Base-by-base conservation (phyloP, 495 filamentous ascomycete species). In the Podospora sp. region DNA sequence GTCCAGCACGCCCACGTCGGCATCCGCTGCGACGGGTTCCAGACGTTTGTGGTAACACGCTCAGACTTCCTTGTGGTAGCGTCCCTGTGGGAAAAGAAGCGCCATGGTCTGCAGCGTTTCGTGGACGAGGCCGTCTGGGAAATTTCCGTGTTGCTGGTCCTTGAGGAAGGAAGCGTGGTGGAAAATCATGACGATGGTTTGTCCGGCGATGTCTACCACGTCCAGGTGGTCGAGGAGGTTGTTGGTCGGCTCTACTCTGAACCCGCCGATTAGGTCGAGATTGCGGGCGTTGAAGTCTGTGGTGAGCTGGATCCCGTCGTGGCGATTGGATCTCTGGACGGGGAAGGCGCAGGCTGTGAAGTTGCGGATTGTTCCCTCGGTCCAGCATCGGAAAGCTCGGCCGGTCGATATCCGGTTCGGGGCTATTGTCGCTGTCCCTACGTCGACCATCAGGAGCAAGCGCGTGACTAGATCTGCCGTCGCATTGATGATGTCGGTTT, bases 71-170 rank as follows among this genome's bases (percentile, higher is more conserved):
- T 53, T 53, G 51, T 53, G 24, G 20, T 24, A 53, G 4, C 29
- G 29, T 4, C 21, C 25, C 24, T 27, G 55, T 16, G 82, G 82
- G 25, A 84, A 74, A 21, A 83, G 76, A 2, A 85, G 78, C 6
- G 80, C 71, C 2, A 84, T 63, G 0, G 82, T 82, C 24, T 64
- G 65, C 5, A 85, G 70, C 2, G 82, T 85, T 68, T 85, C 83
- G 0, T 80, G 67, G 7, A 78, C 46, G 2, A 85, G 70, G 8
- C 62, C 74, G 0, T 64, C 21, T 1, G 78, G 80, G 14, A 79
- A 74, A 6, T 63, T 4, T 8, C 4, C 29, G 8, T 33, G 29
- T 8, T 33, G 29, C 8, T 33, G 29, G 8, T 33, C 8, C 63
- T 56, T 0, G 18, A 53, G 51, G 51, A 53, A 53, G 51, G 51